Evolutionary conservation across 2,329 filamentous ascomycete species (phyloP).

Genomic region (Fusarium sambucinum): DNA sequence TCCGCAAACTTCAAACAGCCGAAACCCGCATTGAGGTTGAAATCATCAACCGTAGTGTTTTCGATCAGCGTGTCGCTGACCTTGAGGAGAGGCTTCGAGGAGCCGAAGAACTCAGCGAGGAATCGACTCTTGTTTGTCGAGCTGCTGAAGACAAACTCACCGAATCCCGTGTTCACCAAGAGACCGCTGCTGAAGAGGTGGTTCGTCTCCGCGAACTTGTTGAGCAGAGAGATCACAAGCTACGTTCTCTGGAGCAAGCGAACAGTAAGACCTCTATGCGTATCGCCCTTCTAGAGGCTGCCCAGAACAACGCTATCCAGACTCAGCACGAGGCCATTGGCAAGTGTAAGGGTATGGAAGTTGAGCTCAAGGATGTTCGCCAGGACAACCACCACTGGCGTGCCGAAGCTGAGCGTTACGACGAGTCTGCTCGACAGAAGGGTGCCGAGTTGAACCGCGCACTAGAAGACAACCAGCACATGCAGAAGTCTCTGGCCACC

Average conservation of each 20-base stretch:
- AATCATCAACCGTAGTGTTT: slow-evolving; percentile 70
- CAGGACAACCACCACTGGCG: slow-evolving; percentile 72
- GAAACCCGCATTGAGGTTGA: slow-evolving; percentile 71
- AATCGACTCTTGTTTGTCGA: slow-evolving; percentile 72
- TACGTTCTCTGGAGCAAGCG: slow-evolving; percentile 70
- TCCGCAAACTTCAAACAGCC: slow-evolving; percentile 66
- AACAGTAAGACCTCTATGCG: slow-evolving; percentile 69
- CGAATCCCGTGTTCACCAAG: slow-evolving; percentile 77
- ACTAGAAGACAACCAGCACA: slow-evolving; percentile 74
- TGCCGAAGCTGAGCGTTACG: slow-evolving; percentile 69
- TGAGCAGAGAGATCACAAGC: slow-evolving; percentile 76
- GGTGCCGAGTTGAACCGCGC: slow-evolving; percentile 63
- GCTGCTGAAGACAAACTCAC: slow-evolving; percentile 78
- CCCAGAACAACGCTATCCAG: slow-evolving; percentile 69
- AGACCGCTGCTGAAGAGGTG: slow-evolving; percentile 78
- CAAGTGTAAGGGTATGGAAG: slow-evolving; percentile 65
- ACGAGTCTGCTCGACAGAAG: slow-evolving; percentile 63
- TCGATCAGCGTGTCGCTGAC: slow-evolving; percentile 72
- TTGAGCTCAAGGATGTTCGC: slow-evolving; percentile 66
- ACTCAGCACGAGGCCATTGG: slow-evolving; percentile 67
- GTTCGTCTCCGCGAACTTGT: slow-evolving; percentile 73
- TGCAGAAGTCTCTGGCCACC: slow-evolving; percentile 79
- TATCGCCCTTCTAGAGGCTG: slow-evolving; percentile 74
- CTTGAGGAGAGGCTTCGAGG: slow-evolving; percentile 76
- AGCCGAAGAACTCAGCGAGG: slow-evolving; percentile 72